Conservation (phyloP, 2,329 filamentous ascomycete species). For the Colletotrichum phormii region DNA sequence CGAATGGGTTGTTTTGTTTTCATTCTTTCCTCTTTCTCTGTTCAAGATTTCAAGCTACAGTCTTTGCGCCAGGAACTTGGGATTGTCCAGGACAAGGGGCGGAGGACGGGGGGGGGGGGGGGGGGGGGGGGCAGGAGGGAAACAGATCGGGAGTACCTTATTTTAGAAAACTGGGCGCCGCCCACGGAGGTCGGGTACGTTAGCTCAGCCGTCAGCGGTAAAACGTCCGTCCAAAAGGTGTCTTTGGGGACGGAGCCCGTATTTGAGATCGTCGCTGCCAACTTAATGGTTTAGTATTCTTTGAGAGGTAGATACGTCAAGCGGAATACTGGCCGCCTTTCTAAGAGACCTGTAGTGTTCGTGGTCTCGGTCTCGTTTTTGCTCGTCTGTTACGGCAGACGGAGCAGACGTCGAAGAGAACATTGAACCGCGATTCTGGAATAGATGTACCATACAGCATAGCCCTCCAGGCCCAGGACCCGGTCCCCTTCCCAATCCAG, state of each 20-base stretch:
- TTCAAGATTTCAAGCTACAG: neutral
- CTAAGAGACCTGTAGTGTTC: too few species aligned
- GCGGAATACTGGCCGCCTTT: neutral
- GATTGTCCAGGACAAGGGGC: neutral
- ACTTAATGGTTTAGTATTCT: too few species aligned
- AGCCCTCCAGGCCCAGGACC: too few species aligned
- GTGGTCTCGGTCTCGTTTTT: too few species aligned
- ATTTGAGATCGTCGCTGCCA: neutral
- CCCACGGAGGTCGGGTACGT: neutral
- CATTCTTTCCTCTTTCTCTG: neutral
- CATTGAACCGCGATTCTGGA: neutral
- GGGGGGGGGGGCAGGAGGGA: too few species aligned
- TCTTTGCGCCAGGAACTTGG: neutral
- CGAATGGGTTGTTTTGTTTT: neutral
- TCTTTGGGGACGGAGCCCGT: neutral
- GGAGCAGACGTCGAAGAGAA: too few species aligned
- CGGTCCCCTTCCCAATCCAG: too few species aligned
- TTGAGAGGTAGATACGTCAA: neutral
- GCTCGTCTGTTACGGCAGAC: too few species aligned
- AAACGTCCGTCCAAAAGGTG: conserved; percentile 7
- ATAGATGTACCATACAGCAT: neutral
- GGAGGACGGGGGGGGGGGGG: too few species aligned
- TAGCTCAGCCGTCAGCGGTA: conserved; percentile 8
- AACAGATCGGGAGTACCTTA: neutral
- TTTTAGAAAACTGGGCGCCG: conserved; percentile 15